Percentiles rank a stretch among this genome's conserved stretches.
Evolutionary conservation across 202 grass and related monocot genomes (phyloP).

Genomic region (Schoenoplectus tabernaemontani): DNA sequence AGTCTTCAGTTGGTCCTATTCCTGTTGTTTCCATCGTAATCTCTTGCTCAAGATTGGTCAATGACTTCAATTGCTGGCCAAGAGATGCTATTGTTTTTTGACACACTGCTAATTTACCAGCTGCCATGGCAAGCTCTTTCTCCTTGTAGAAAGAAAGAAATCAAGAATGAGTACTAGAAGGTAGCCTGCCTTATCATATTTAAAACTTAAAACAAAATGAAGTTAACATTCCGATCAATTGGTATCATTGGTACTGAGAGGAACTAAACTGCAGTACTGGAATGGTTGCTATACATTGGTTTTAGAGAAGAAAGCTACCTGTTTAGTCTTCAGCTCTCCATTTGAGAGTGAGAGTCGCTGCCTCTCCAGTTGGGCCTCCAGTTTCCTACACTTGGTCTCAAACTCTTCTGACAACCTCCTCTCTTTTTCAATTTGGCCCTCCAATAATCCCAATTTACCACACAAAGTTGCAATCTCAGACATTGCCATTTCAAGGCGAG

Average conservation of each 20-base stretch:
- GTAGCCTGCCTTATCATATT: too few species aligned
- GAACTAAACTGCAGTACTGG: not conserved
- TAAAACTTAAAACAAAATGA: too few species aligned
- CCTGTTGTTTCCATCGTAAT: not conserved
- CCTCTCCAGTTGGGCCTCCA: constrained; percentile 65
- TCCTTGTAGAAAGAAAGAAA: constrained; percentile 38
- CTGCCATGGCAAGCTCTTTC: constrained; percentile 47
- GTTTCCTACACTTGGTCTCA: constrained; percentile 57
- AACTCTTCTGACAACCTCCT: constrained; percentile 57
- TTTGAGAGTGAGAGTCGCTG: constrained; percentile 44
- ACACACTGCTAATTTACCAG: constrained; percentile 73
- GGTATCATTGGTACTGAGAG: not conserved
- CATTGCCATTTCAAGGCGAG: constrained; percentile 54
- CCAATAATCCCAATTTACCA: constrained; percentile 49
- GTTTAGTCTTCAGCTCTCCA: constrained; percentile 63
- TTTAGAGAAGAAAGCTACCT: constrained; percentile 39
- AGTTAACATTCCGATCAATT: not conserved
- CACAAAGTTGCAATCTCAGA: constrained; percentile 48
- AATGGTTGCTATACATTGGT: constrained; percentile 3
- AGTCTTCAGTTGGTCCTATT: not conserved
- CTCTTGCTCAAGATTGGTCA: constrained; percentile 52
- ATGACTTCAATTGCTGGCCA: constrained; percentile 62
- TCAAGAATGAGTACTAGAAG: not conserved
- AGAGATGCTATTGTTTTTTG: constrained; percentile 93
- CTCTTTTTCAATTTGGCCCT: constrained; percentile 67